Evolutionary conservation across 2,329 filamentous ascomycete species (phyloP).

Genomic region (Beauveria sp.): DNA sequence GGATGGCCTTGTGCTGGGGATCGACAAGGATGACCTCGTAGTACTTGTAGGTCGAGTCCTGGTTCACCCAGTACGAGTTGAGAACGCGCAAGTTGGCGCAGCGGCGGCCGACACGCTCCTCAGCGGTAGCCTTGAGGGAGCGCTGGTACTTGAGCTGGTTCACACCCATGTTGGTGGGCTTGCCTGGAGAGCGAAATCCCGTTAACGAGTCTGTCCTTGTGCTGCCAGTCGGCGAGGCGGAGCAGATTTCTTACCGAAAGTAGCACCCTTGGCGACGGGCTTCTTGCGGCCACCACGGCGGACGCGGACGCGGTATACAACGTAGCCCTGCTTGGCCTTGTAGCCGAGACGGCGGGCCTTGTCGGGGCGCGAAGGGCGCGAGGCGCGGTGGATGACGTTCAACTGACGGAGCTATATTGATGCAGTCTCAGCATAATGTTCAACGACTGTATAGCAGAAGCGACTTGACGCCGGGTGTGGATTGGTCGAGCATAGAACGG

Average conservation of each 20-base stretch:
- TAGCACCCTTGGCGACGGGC: slow-evolving; percentile 94
- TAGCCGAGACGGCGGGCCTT: slow-evolving; percentile 99
- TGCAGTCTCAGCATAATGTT: slow-evolving; percentile 99
- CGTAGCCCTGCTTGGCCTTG: slow-evolving; percentile 99
- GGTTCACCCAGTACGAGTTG: slow-evolving; percentile 99
- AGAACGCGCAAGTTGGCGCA: slow-evolving; percentile 98
- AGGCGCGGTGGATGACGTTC: slow-evolving; percentile 99
- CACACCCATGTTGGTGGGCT: slow-evolving; percentile 99
- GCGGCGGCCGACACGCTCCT: slow-evolving; percentile 99
- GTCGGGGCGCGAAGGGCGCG: slow-evolving; percentile 95
- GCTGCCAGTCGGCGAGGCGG: neutral
- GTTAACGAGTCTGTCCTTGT: neutral
- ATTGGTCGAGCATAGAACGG: neutral
- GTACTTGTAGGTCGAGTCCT: slow-evolving; percentile 99
- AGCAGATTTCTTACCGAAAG: slow-evolving; percentile 66
- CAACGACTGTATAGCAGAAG: slow-evolving; percentile 94
- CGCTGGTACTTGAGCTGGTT: slow-evolving; percentile 99
- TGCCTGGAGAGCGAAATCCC: slow-evolving; percentile 55
- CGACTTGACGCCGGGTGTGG: neutral
- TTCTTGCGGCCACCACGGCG: slow-evolving; percentile 98
- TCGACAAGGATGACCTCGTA: slow-evolving; percentile 99
- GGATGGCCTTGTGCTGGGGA: slow-evolving; percentile 99
- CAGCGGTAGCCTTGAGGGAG: slow-evolving; percentile 92
- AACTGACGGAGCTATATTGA: slow-evolving; percentile 99
- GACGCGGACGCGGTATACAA: slow-evolving; percentile 98